These are phyloP conservation scores for Pseudognaphalium luteoalbum DNA, from an alignment of 129 eudicot species.

Conservation along the genomic window DNA sequence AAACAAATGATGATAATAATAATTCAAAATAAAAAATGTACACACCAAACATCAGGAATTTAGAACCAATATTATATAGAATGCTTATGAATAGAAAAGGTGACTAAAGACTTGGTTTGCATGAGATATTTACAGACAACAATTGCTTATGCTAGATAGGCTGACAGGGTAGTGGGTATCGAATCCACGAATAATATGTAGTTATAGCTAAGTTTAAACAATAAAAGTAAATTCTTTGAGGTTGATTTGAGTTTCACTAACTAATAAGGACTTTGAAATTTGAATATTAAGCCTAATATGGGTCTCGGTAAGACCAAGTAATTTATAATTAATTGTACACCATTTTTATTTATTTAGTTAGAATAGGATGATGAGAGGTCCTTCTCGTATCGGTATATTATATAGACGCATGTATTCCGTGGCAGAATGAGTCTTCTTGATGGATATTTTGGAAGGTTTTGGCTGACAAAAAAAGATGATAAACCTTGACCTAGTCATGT, in stretches of 20 bases:
- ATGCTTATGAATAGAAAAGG: neutral
- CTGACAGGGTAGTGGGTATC: too few relatives aligned
- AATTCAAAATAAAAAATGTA: neutral
- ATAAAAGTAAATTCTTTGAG: too few relatives aligned
- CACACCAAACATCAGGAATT: neutral
- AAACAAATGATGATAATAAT: neutral
- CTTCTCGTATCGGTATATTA: conserved; percentile 24
- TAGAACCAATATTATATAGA: neutral
- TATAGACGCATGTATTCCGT: conserved; percentile 12
- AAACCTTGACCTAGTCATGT: conserved; percentile 26
- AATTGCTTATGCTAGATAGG: too few relatives aligned
- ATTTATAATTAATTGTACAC: conserved; percentile 1
- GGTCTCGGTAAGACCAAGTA: conserved; percentile 24
- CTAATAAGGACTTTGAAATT: too few relatives aligned
- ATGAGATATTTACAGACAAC: neutral
- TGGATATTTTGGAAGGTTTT: conserved; percentile 23
- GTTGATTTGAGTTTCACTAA: too few relatives aligned
- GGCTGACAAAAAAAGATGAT: neutral
- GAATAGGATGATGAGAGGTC: conserved; percentile 25
- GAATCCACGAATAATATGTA: too few relatives aligned
- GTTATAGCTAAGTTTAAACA: too few relatives aligned
- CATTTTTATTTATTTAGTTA: conserved; percentile 18
- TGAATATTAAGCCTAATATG: conserved; percentile 22
- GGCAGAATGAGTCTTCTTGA: conserved; percentile 28
- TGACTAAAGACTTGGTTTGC: conserved; percentile 22